Base-by-base conservation (phyloP, 2,329 filamentous ascomycete species). In the Achaetomium macrosporum region DNA sequence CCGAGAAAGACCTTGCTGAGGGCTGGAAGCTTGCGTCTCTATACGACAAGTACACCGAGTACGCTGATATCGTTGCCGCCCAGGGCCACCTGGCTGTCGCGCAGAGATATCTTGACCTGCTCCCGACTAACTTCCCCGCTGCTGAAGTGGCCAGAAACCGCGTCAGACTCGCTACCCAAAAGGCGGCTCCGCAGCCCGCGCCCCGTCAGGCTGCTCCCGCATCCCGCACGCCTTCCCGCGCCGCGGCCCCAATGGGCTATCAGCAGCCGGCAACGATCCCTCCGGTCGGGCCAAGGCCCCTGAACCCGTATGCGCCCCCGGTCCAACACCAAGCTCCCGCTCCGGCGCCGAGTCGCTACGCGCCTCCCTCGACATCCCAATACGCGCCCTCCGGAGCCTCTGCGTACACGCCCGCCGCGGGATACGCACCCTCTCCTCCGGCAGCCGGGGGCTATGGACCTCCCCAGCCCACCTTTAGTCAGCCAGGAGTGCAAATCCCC, bases 1-100 rank as follows among this genome's bases (percentile, higher is more conserved):
- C 73, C 9, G 90, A 96, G 65, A 81, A 82, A 58, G 72, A 73
- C 43, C 81, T 88, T 61, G 76, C 81, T 10, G 84, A 84, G 1
- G 88, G 85, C 62, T 99, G 92, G 92, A 96, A 95, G 73, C 82
- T 99, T 55, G 80, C 84, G 36, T 78, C 85, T 2, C 75, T 99
- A 49, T 99, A 99, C 69, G 85, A 90, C 68, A 96, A 96, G 72
- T 99, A 99, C 67, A 85, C 88, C 29, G 93, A 99, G 72, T 99
- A 97, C 68, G 92, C 93, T 13, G 92, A 99, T 66, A 91, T 99
- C 60, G 83, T 95, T 53, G 90, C 93, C 43, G 84, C 89, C 7
- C 89, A 96, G 65, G 93, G 95, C 12, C 88, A 95, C 63, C 75
- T 99, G 50, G 78, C 83, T 31, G 82, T 90, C 61, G 95, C 93